A percentile compares a stretch with the other conserved stretches of the same genome.
phyloP scores from a whole-genome alignment of 768 basidiomycete genomes.

The Auriscalpium microsporum region DNA sequence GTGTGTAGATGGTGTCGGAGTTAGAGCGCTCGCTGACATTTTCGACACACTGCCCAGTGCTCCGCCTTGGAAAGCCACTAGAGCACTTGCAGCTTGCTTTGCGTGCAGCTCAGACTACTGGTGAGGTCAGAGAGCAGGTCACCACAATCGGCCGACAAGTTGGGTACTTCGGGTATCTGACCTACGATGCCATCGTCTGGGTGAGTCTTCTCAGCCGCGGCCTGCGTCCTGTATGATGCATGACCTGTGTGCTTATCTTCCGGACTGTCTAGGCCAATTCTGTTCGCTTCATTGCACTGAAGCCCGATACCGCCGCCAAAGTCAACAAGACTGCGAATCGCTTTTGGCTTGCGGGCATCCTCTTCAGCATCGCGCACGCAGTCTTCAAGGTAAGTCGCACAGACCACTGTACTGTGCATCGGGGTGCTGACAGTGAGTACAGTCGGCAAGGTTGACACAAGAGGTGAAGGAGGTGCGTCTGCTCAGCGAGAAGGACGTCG shows the following conservation, averaged over 20 bases:
- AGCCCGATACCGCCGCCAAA: slow-evolving; percentile 50
- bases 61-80: slow-evolving; percentile 88
- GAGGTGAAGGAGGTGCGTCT: slow-evolving; percentile 48
- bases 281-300: slow-evolving; percentile 54
- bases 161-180: slow-evolving; percentile 80
- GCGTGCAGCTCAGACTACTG: slow-evolving; percentile 49
- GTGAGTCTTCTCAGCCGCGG: slow-evolving; percentile 33
- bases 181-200: slow-evolving; percentile 81
- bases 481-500: slow-evolving; percentile 60
- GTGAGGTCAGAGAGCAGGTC: slow-evolving; percentile 60
- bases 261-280: slow-evolving; percentile 43
- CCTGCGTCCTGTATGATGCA: neutral
- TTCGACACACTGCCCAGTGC: slow-evolving; percentile 45
- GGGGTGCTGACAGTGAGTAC: neutral
- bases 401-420: too few species aligned
- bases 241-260: neutral
- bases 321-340: slow-evolving; percentile 63
- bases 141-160: slow-evolving; percentile 78
- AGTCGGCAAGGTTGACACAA: slow-evolving; percentile 55
- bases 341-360: slow-evolving; percentile 84
- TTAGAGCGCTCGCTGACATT: neutral
- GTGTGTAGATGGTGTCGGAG: neutral
- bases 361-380: slow-evolving; percentile 67
- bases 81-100: slow-evolving; percentile 91
- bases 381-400: slow-evolving; percentile 46